Base-by-base conservation (phyloP, 306 rosid genomes). In the Trifolium subterraneum region DNA sequence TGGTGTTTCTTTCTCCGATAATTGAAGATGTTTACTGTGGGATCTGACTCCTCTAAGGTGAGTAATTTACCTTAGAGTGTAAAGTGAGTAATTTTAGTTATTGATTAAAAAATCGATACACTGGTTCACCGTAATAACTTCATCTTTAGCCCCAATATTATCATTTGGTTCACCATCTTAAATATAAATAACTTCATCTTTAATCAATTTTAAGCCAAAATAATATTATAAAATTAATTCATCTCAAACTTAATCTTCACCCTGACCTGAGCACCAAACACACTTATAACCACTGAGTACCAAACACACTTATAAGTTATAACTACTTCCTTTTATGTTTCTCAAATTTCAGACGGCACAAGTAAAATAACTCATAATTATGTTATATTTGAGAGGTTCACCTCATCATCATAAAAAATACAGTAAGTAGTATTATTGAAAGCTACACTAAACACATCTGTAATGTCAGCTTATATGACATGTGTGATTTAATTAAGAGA, bases 1-100 rank as follows among this genome's bases (percentile, higher is more conserved):
- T 14, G 44, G 35, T 35, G 52, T 50, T 35, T 78, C 59, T 77
- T 54, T 78, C 66, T 75, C 39, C 77, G 38, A 50, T 71, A 73
- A 67, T n/a, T 50, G 68, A 41, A 70, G 4, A 11, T 2, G 59
- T 22, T 22, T 22, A 22, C 1, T 1, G 3, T 27, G 31, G 31
- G 31, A 27, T 27, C 31, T 5, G 31, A 5, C 31, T 27, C 31
- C 31, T 27, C 31, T 27, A 27, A 27, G 4, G 31, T 27, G 31
- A 27, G 0, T 2, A 1, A 25, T 0, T 25, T 4, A 25, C 29
- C 3, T 25, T 25, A 25, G 3, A 25, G 29, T 25, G 29, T 25
- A 25, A 25, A 25, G 0, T 2, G 29, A 25, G 29, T 25, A 25
- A 25, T 25, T 25, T 2, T 25, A 10, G 14, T 47, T 13, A 3